Percentiles rank a stretch among this genome's conserved stretches.
Evolutionary conservation across 163 green algal genomes (phyloP).

Genomic region (Chlorella variabilis): DNA sequence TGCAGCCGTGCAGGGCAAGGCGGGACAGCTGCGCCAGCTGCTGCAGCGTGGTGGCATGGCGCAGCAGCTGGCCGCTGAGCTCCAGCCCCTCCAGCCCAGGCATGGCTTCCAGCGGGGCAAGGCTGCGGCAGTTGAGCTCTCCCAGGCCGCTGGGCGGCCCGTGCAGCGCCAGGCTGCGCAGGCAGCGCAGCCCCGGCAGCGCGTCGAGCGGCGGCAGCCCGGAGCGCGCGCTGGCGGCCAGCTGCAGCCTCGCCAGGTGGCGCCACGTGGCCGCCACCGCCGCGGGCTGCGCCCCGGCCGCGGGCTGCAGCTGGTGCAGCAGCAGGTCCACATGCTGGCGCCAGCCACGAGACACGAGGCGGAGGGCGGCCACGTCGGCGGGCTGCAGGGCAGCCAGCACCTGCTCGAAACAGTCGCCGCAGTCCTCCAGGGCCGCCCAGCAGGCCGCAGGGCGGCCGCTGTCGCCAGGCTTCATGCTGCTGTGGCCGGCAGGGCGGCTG

Average conservation of each 20-base stretch:
- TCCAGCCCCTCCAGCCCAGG: not conserved
- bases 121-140: constrained; percentile 1
- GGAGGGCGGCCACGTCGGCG: constrained; percentile 8
- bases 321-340: not conserved
- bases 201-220: constrained; percentile 4
- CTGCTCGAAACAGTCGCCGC: constrained; percentile 21
- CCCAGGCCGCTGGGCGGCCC: not conserved
- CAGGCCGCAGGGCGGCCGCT: not conserved
- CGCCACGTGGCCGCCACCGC: not conserved
- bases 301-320: constrained; percentile 7
- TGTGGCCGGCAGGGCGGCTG: no score
- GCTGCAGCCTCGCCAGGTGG: not conserved
- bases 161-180: constrained; percentile 6
- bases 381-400: constrained; percentile 13
- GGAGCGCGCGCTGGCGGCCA: not conserved
- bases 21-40: constrained; percentile 19
- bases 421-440: constrained; percentile 13
- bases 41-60: not conserved
- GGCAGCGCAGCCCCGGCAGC: constrained; percentile 14
- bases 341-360: constrained; percentile 31
- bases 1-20: constrained; percentile 10
- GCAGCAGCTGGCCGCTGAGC: not conserved
- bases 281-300: not conserved
- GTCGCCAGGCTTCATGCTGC: not conserved
- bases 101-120: constrained; percentile 8